These are phyloP conservation scores for Alloteropsis angusta DNA, from an alignment of 202 grass and related monocot genomes.

Conservation along the genomic window DNA sequence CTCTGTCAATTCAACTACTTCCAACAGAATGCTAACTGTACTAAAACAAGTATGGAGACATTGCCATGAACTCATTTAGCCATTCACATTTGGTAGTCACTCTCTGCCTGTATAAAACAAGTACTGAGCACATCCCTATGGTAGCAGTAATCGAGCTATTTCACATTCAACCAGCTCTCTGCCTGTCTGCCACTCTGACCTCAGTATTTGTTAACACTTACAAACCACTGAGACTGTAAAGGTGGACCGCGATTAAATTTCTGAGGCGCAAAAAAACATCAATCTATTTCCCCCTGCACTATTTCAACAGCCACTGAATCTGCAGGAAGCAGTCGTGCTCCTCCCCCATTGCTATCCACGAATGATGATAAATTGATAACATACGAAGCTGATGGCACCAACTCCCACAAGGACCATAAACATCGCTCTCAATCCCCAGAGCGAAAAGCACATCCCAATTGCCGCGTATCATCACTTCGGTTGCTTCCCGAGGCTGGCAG, in stretches of 20 bases:
- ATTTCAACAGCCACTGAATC: background rate
- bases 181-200: background rate
- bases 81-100: background rate
- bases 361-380: background rate
- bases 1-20: background rate
- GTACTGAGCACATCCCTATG: background rate
- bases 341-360: background rate
- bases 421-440: slow-evolving; percentile 9
- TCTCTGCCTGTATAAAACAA: background rate
- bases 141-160: background rate
- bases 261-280: background rate
- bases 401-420: background rate
- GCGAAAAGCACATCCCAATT: background rate
- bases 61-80: background rate
- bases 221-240: background rate
- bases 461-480: background rate
- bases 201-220: background rate
- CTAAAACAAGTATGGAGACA: background rate
- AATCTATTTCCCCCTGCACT: background rate
- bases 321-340: background rate
- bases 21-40: slow-evolving; percentile 21
- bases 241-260: background rate
- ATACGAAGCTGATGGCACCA: background rate
- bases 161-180: background rate
- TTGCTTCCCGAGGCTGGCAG: slow-evolving; percentile 15